A percentile compares a stretch with the other conserved stretches of the same genome.
phyloP scores from a whole-genome alignment of 78 protist species.

The Paulinella micropora region DNA sequence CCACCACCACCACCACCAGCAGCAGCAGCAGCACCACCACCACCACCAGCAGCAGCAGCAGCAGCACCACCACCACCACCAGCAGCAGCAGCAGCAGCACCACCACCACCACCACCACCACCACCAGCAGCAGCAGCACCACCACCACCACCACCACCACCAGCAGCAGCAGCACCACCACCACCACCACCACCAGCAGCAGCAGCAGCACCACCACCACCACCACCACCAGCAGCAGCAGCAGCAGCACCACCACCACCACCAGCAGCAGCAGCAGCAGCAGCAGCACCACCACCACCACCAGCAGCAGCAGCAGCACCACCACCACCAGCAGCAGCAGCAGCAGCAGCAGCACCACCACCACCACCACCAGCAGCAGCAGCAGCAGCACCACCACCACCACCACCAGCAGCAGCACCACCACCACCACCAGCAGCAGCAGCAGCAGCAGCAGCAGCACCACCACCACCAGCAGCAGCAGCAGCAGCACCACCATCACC shows the following conservation, averaged over 20 bases:
- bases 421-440: neutral
- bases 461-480: neutral
- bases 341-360: slow-evolving; percentile 11
- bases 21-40: neutral
- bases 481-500: neutral
- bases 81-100: neutral
- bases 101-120: neutral
- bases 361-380: slow-evolving; percentile 1
- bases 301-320: neutral
- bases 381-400: neutral
- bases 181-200: neutral
- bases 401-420: neutral
- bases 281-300: neutral
- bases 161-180: neutral
- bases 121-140: neutral
- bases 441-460: neutral
- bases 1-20: no score
- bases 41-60: neutral
- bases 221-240: neutral
- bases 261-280: neutral
- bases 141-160: neutral
- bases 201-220: neutral
- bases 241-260: neutral
- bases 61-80: neutral
- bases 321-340: neutral